phyloP scores from a whole-genome alignment of 192 early-diverging fungal species.

The Mortierella hygrophila region DNA sequence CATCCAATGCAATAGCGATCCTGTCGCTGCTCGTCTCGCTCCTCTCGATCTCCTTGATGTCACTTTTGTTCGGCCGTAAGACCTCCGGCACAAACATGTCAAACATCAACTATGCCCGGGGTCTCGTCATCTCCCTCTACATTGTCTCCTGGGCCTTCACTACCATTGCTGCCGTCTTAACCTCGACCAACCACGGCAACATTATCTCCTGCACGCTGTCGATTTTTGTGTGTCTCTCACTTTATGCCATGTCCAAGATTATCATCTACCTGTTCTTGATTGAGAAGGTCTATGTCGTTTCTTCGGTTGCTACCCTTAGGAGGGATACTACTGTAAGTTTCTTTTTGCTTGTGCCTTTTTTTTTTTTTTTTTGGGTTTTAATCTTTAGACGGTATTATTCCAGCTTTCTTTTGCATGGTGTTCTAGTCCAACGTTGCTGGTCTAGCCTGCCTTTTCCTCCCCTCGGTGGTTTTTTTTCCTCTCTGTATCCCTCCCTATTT shows the following conservation, averaged over 20 bases:
- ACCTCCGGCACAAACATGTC: slow-evolving; percentile 28
- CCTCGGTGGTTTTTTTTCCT: neutral
- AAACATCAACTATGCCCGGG: slow-evolving; percentile 54
- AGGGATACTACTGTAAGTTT: slow-evolving; percentile 31
- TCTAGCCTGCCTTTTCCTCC: neutral
- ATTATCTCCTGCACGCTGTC: slow-evolving; percentile 54
- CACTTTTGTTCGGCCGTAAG: slow-evolving; percentile 34
- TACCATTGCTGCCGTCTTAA: slow-evolving; percentile 55
- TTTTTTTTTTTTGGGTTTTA: neutral
- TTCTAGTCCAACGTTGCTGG: neutral
- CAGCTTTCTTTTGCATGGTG: neutral
- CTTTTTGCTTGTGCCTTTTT: slow-evolving; percentile 1
- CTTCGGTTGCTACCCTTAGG: slow-evolving; percentile 10
- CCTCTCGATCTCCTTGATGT: slow-evolving; percentile 40
- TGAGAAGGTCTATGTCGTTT: slow-evolving; percentile 57
- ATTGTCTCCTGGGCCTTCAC: slow-evolving; percentile 57
- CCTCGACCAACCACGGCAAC: slow-evolving; percentile 61
- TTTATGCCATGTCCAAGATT: slow-evolving; percentile 56
- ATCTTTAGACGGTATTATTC: neutral
- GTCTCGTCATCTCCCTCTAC: slow-evolving; percentile 54
- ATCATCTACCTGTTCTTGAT: slow-evolving; percentile 61
- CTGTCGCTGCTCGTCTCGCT: slow-evolving; percentile 40
- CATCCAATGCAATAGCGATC: slow-evolving; percentile 4
- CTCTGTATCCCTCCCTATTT: neutral
- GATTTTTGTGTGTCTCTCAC: slow-evolving; percentile 51